Conservation (phyloP, 805 yeast species). For the Lipomyces mesembrius region DNA sequence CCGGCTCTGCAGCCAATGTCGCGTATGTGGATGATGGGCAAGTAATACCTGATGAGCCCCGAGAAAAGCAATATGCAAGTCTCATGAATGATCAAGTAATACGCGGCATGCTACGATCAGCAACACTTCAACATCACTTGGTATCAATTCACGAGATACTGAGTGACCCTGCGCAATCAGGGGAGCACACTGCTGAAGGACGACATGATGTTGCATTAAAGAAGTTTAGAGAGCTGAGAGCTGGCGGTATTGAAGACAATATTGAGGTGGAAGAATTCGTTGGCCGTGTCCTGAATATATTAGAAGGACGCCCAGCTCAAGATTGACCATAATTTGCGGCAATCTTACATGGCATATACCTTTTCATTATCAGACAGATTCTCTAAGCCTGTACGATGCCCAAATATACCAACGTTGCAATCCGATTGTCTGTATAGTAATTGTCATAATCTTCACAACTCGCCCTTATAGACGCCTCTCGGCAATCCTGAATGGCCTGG, state of each 20-base stretch:
- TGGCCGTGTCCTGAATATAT: slow-evolving; percentile 47
- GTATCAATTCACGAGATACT: slow-evolving; percentile 54
- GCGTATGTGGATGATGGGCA: background rate
- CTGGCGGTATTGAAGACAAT: slow-evolving; percentile 69
- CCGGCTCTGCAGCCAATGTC: background rate
- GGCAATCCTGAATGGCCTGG: slow-evolving; percentile 34
- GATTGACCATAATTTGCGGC: background rate
- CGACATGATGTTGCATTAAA: slow-evolving; percentile 63
- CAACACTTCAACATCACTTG: slow-evolving; percentile 63
- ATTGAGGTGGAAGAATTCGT: slow-evolving; percentile 73
- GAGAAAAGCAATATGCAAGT: slow-evolving; percentile 42
- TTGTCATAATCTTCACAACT: background rate
- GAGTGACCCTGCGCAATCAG: slow-evolving; percentile 53
- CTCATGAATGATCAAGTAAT: slow-evolving; percentile 53
- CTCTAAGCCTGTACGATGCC: background rate
- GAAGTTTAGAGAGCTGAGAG: slow-evolving; percentile 63
- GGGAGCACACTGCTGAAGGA: slow-evolving; percentile 59
- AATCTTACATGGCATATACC: background rate
- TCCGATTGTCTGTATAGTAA: background rate
- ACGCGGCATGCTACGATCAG: slow-evolving; percentile 53
- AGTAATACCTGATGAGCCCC: slow-evolving; percentile 2
- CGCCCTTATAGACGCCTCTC: slow-evolving; percentile 17
- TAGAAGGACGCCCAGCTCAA: slow-evolving; percentile 16
- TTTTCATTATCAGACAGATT: background rate
- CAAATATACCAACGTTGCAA: background rate